Conservation (phyloP, 2,329 filamentous ascomycete species). For the Colletotrichum filicis region DNA sequence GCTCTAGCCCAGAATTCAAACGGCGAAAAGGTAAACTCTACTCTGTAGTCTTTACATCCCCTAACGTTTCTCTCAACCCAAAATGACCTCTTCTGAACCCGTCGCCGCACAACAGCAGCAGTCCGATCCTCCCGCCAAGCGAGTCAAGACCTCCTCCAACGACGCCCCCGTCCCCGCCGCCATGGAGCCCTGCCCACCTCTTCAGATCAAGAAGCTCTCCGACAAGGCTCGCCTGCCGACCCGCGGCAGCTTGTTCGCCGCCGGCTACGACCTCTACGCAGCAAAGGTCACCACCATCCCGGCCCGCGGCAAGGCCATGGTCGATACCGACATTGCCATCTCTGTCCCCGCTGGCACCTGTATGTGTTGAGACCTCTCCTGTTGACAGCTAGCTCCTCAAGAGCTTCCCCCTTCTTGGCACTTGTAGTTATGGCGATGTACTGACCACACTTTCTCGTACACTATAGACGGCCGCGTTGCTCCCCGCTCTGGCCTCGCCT, state of each 20-base stretch:
- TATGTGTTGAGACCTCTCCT: constrained; percentile 56
- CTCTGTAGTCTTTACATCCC: neutral
- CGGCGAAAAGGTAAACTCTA: neutral
- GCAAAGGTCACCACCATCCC: constrained; percentile 81
- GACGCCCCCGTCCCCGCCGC: constrained; percentile 45
- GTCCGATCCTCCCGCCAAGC: constrained; percentile 75
- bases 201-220: constrained; percentile 90
- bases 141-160: constrained; percentile 70
- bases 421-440: neutral
- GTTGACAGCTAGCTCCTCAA: neutral
- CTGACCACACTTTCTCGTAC: neutral
- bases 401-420: neutral
- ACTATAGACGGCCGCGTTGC: constrained; percentile 84
- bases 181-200: constrained; percentile 63
- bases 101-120: constrained; percentile 64
- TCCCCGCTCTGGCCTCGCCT: constrained; percentile 88
- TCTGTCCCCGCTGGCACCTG: constrained; percentile 91
- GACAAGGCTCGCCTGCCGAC: constrained; percentile 84
- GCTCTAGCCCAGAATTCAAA: neutral
- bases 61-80: constrained; percentile 35
- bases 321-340: constrained; percentile 92
- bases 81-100: constrained; percentile 45
- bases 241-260: constrained; percentile 87
- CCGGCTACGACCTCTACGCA: constrained; percentile 94
- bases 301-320: constrained; percentile 83